Conservation (phyloP, 805 yeast genomes). For the Wickerhamomyces bovis region DNA sequence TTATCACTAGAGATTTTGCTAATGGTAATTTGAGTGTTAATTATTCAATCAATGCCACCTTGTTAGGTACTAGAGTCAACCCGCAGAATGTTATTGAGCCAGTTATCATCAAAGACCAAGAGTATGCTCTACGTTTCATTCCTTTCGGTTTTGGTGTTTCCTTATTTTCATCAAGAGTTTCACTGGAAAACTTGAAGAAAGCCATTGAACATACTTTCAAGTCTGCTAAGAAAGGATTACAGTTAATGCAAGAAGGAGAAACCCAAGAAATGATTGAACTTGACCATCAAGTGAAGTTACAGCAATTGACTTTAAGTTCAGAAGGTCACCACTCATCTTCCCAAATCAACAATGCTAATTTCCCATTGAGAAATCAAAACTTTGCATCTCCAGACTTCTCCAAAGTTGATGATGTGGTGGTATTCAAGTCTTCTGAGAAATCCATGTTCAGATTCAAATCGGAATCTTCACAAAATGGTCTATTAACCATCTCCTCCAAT, state of each 20-base stretch:
- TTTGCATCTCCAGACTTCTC: constrained; percentile 15
- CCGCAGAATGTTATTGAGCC: not conserved
- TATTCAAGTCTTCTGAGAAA: not conserved
- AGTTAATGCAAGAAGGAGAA: constrained; percentile 12
- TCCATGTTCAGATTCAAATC: not conserved
- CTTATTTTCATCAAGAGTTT: constrained; percentile 12
- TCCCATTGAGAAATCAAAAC: constrained; percentile 20
- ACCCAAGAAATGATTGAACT: constrained; percentile 11
- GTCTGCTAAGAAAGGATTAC: constrained; percentile 15
- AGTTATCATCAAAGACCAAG: constrained; percentile 29
- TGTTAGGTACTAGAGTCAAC: constrained; percentile 33
- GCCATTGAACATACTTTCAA: constrained; percentile 11
- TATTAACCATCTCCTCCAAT: constrained; percentile 25
- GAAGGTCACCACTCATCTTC: not conserved
- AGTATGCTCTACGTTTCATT: constrained; percentile 32
- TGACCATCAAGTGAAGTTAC: constrained; percentile 14
- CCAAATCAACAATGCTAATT: constrained; percentile 3
- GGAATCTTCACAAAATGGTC: constrained; percentile 20
- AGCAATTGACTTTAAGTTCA: constrained; percentile 11
- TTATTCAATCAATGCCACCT: constrained; percentile 50
- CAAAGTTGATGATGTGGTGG: constrained; percentile 9
- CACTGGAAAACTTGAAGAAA: constrained; percentile 8
- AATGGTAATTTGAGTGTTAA: constrained; percentile 41
- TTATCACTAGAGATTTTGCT: constrained; percentile 44
- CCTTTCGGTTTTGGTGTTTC: constrained; percentile 32